Evolutionary conservation across 2,329 filamentous ascomycete genomes (phyloP).

Genomic region (Pseudopyrenochaeta lycopersici): DNA sequence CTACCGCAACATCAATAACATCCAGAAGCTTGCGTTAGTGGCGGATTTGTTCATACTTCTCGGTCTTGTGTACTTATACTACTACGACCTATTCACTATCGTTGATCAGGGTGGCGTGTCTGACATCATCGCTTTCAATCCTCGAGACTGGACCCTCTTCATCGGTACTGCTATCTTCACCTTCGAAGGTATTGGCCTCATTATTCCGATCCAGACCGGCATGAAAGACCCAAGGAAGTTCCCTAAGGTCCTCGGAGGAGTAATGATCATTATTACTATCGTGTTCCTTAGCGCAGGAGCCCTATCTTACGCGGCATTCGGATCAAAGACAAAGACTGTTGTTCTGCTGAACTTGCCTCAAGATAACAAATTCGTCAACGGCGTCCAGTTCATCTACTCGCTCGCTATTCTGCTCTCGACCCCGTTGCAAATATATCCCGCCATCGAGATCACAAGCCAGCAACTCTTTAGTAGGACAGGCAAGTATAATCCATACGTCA

Average conservation of each 20-base stretch:
- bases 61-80: constrained; percentile 92
- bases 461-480: constrained; percentile 92
- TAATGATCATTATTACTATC: constrained; percentile 95
- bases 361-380: constrained; percentile 93
- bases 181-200: constrained; percentile 95
- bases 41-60: constrained; percentile 95
- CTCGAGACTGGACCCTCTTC: constrained; percentile 92
- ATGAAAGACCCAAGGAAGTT: constrained; percentile 94
- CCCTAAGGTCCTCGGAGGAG: constrained; percentile 82
- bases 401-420: constrained; percentile 95
- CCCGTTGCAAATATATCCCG: constrained; percentile 95
- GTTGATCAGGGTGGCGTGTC: constrained; percentile 75
- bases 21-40: constrained; percentile 91
- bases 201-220: constrained; percentile 97
- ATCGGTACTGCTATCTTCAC: constrained; percentile 99
- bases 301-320: constrained; percentile 94
- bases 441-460: constrained; percentile 95
- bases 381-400: constrained; percentile 96
- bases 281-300: constrained; percentile 92
- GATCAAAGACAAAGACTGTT: constrained; percentile 93
- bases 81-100: constrained; percentile 90
- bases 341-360: constrained; percentile 96
- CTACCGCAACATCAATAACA: constrained; percentile 95
- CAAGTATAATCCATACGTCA: constrained; percentile 98
- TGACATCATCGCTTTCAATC: constrained; percentile 91